These are phyloP conservation scores for Penicillium sp. DNA, from an alignment of 2,329 filamentous ascomycete species.

Conservation along the genomic window DNA sequence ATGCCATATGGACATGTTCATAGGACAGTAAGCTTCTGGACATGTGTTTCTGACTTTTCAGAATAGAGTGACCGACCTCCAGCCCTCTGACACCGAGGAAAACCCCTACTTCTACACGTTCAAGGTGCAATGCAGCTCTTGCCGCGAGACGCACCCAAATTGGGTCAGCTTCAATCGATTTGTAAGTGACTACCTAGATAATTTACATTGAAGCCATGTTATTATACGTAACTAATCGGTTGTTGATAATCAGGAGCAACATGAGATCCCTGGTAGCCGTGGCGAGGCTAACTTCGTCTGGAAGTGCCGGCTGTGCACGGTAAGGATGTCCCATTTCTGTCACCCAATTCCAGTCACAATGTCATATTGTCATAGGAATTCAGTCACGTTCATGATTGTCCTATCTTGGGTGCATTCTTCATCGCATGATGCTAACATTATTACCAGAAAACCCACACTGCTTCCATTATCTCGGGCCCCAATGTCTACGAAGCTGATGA, in stretches of 20 bases:
- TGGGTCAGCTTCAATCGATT: conserved; percentile 84
- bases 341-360: neutral
- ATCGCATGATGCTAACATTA: conserved; percentile 2
- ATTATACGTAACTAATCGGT: neutral
- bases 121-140: conserved; percentile 97
- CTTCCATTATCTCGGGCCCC: conserved; percentile 75
- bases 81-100: conserved; percentile 77
- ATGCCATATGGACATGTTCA: neutral
- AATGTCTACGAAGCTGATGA: conserved; percentile 59
- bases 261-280: conserved; percentile 87
- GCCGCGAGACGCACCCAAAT: conserved; percentile 86
- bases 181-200: conserved; percentile 54
- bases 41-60: conserved; percentile 7
- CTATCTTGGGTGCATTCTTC: neutral
- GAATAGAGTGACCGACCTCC: conserved; percentile 81
- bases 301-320: conserved; percentile 98
- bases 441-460: conserved; percentile 56
- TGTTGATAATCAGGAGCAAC: conserved; percentile 65
- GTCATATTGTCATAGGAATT: neutral
- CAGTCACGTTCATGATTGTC: neutral
- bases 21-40: neutral
- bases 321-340: conserved; percentile 37
- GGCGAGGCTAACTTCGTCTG: conserved; percentile 99
- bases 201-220: neutral
- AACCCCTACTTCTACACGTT: conserved; percentile 95